phyloP scores from a whole-genome alignment of 2,329 filamentous ascomycete species.

The Colletotrichum graminicola region DNA sequence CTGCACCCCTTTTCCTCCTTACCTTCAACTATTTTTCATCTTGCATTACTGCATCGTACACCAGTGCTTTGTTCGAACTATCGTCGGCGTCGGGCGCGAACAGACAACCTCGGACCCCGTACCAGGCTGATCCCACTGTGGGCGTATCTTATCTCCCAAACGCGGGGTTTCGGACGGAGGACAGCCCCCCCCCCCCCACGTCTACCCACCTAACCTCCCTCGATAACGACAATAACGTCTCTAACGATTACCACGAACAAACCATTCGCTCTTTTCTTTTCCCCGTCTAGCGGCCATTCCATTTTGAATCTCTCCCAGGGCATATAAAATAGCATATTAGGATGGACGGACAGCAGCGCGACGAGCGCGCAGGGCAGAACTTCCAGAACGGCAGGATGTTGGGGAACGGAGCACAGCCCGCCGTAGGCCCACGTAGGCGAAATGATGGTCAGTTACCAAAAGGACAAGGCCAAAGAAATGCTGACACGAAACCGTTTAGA shows the following conservation, averaged over 20 bases:
- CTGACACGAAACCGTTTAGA: constrained; percentile 65
- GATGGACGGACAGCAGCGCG: constrained; percentile 42
- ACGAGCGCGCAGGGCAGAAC: constrained; percentile 44
- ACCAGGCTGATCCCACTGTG: constrained; percentile 29
- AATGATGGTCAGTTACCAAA: constrained; percentile 43
- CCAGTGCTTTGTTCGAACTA: constrained; percentile 30
- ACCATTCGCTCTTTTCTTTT: background rate
- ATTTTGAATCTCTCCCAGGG: constrained; percentile 1
- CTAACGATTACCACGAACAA: constrained; percentile 13
- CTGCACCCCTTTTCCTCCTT: constrained; percentile 21
- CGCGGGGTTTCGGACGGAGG: constrained; percentile 41
- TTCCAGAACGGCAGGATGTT: constrained; percentile 45
- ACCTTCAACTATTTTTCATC: constrained; percentile 12
- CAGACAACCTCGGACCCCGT: constrained; percentile 40
- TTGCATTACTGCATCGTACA: background rate
- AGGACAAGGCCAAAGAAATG: constrained; percentile 42
- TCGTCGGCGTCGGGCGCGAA: constrained; percentile 28
- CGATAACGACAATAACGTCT: constrained; percentile 25
- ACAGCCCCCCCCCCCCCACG: constrained; percentile 37
- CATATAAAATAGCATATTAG: constrained; percentile 13
- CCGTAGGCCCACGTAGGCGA: constrained; percentile 37
- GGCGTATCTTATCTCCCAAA: constrained; percentile 41
- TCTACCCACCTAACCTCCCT: constrained; percentile 28
- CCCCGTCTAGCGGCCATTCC: background rate
- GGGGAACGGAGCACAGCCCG: constrained; percentile 36